A percentile compares a stretch with the other conserved stretches of the same genome.
Conservation (phyloP, 495 filamentous ascomycete genomes). For the Podospora comata region DNA sequence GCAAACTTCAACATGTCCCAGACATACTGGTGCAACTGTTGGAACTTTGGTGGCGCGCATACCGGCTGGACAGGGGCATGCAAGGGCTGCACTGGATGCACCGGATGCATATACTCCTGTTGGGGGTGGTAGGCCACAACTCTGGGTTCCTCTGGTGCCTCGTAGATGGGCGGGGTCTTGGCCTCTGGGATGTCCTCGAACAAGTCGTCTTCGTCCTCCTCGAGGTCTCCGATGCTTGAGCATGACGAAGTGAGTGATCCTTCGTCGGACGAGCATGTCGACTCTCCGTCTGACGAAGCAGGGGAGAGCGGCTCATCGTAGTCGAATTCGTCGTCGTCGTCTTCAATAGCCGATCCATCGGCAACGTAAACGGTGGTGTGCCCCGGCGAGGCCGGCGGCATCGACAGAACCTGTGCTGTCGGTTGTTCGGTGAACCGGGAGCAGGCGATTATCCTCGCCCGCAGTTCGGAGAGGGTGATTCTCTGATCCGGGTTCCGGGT, state of each 20-base stretch:
- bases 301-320: conserved; percentile 40
- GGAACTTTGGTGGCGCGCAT: conserved; percentile 38
- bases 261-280: conserved; percentile 47
- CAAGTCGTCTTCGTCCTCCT: conserved; percentile 38
- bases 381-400: conserved; percentile 41
- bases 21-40: conserved; percentile 36
- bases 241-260: conserved; percentile 45
- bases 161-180: conserved; percentile 42
- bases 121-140: conserved; percentile 32
- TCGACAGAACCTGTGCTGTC: conserved; percentile 27
- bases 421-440: conserved; percentile 63
- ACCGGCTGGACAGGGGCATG: conserved; percentile 30
- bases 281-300: conserved; percentile 41
- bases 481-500: conserved; percentile 81
- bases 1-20: conserved; percentile 45
- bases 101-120: conserved; percentile 43
- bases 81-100: conserved; percentile 30
- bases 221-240: conserved; percentile 46
- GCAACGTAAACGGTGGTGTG: conserved; percentile 42
- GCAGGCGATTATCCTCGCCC: conserved; percentile 72
- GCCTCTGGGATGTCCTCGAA: conserved; percentile 42
- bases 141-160: conserved; percentile 38
- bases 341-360: conserved; percentile 42
- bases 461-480: conserved; percentile 80
- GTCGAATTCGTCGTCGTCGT: conserved; percentile 27